Base-by-base conservation (phyloP, 495 filamentous ascomycete genomes). In the Penicillium daleae region DNA sequence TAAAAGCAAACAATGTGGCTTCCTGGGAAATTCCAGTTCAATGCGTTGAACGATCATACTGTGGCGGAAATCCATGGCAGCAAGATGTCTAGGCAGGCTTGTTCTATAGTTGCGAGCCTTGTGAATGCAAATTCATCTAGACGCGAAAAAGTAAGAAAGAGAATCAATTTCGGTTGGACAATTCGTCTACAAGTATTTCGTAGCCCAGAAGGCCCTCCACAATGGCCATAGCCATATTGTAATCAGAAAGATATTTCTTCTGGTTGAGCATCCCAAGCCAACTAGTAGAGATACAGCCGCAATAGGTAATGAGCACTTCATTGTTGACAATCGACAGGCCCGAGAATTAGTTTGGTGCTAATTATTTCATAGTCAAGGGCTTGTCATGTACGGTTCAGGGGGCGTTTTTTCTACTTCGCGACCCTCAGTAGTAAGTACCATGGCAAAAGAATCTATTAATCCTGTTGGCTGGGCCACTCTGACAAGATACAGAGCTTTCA, bases 101-200 rank as follows among this genome's bases (percentile, higher is more conserved):
- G 70, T 31, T 31, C 71, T n/a, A 57, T 69, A 39, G 75, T 74
- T 24, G 65, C 67, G 39, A 71, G 72, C 62, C 56, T 71, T 26
- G 35, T 44, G 8, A 62, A 58, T 64, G 2, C 67, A 76, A 60
- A 51, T 21, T 9, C 66, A 68, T 8, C 53, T 76, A 13, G 57
- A 70, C 22, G 37, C 3, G 33, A 37, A 12, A n/a, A n/a, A n/a
- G n/a, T n/a, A n/a, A n/a, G n/a, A n/a, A n/a, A n/a, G n/a, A n/a
- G n/a, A n/a, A n/a, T n/a, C n/a, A n/a, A n/a, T n/a, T n/a, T n/a
- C n/a, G n/a, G n/a, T n/a, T n/a, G n/a, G n/a, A n/a, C n/a, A n/a
- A 31, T 31, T 31, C 7, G 29, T 7, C 4, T 3, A 31, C 7
- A 31, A 52, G 32, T 59, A 54, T 54, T 48, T 27, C 39, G 59